Evolutionary conservation across 148 eudicot genomes (phyloP).

Genomic region (Rhododendron griersonianum): DNA sequence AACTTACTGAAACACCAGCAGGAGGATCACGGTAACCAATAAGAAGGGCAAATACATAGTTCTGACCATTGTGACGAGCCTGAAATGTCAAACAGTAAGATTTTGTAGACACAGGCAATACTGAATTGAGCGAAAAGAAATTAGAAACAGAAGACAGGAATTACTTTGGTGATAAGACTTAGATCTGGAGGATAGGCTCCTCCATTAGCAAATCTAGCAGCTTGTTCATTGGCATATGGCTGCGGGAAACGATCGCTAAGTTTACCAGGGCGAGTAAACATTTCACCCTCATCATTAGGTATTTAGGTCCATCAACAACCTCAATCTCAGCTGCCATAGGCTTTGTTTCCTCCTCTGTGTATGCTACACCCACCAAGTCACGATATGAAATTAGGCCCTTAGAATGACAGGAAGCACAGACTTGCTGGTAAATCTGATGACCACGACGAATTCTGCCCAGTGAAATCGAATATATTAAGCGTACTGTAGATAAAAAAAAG

Average conservation of each 20-base stretch:
- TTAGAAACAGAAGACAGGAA: background rate
- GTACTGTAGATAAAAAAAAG: background rate
- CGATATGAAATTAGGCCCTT: slow-evolving; percentile 82
- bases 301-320: slow-evolving; percentile 61
- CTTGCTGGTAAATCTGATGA: slow-evolving; percentile 89
- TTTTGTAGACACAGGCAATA: background rate
- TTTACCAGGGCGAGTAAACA: slow-evolving; percentile 95
- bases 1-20: slow-evolving; percentile 85
- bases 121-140: background rate
- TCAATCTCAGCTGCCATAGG: slow-evolving; percentile 98
- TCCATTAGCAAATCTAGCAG: slow-evolving; percentile 98
- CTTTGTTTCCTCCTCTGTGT: slow-evolving; percentile 91
- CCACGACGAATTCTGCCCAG: slow-evolving; percentile 79
- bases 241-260: slow-evolving; percentile 85
- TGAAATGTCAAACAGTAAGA: slow-evolving; percentile 26
- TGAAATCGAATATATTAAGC: background rate
- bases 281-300: slow-evolving; percentile 98
- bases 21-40: slow-evolving; percentile 98
- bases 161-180: slow-evolving; percentile 87
- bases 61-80: slow-evolving; percentile 99
- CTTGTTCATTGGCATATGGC: slow-evolving; percentile 87
- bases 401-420: slow-evolving; percentile 93
- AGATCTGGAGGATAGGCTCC: slow-evolving; percentile 99
- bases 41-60: slow-evolving; percentile 80
- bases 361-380: slow-evolving; percentile 98